A percentile compares a stretch with the other conserved stretches of the same genome.
Evolutionary conservation across 805 yeast species (phyloP).

Genomic region (Dipodascus albidus): DNA sequence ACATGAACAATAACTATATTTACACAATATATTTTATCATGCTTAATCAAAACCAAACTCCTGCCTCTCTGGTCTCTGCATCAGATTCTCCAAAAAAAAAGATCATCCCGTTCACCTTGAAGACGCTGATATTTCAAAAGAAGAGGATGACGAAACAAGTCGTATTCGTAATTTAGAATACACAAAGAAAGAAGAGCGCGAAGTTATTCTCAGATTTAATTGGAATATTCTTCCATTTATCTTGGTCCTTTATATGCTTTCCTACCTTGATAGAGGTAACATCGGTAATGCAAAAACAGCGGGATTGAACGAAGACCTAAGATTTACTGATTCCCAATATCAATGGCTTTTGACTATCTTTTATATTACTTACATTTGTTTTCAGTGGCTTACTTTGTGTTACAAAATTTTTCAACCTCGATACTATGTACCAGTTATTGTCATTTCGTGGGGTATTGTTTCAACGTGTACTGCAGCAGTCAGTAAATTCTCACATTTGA

Average conservation of each 20-base stretch:
- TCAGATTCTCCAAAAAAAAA: no score
- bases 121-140: not conserved
- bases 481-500: constrained; percentile 32
- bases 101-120: not conserved
- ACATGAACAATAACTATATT: no score
- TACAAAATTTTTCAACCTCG: constrained; percentile 35
- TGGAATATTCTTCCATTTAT: constrained; percentile 34
- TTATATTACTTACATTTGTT: constrained; percentile 37
- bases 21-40: no score
- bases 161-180: constrained; percentile 1
- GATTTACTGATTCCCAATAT: constrained; percentile 32
- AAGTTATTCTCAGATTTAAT: constrained; percentile 27
- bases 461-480: constrained; percentile 35
- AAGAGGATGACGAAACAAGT: not conserved
- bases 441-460: constrained; percentile 38
- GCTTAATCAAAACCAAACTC: no score
- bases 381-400: constrained; percentile 37
- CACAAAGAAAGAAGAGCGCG: constrained; percentile 4
- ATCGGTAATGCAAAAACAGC: constrained; percentile 45
- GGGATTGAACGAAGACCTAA: constrained; percentile 35
- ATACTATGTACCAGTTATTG: constrained; percentile 29
- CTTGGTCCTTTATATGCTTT: constrained; percentile 35
- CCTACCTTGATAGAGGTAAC: constrained; percentile 41
- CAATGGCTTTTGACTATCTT: constrained; percentile 36
- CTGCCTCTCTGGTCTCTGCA: no score